phyloP scores from a whole-genome alignment of 129 eudicot species.

The Pittosporum tobira region DNA sequence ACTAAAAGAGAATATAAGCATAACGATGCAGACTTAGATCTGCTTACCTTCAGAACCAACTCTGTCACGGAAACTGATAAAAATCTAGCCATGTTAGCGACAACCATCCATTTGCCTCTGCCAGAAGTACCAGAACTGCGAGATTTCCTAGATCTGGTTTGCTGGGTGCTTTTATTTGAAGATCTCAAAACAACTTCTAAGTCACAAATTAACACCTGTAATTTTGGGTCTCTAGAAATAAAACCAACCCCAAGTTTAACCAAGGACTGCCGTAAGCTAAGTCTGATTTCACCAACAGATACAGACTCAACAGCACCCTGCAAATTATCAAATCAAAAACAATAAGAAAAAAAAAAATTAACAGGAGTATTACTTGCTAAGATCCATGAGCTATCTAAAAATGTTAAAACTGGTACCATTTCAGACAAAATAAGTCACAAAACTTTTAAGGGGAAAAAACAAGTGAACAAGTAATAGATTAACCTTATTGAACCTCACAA shows the following conservation, averaged over 20 bases:
- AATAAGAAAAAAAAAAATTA: slow-evolving; percentile 12
- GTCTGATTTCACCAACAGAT: slow-evolving; percentile 89
- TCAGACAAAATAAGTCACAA: neutral
- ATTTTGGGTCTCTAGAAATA: slow-evolving; percentile 85
- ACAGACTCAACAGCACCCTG: slow-evolving; percentile 91
- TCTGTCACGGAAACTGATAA: slow-evolving; percentile 76
- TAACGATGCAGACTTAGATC: neutral
- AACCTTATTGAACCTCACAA: slow-evolving; percentile 85
- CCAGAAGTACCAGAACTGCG: slow-evolving; percentile 54
- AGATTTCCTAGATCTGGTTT: slow-evolving; percentile 44
- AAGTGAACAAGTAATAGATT: slow-evolving; percentile 5
- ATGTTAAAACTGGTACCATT: too few relatives aligned
- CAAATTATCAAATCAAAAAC: slow-evolving; percentile 19
- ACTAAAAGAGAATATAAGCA: slow-evolving; percentile 5
- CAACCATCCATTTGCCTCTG: slow-evolving; percentile 90
- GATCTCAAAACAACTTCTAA: slow-evolving; percentile 76
- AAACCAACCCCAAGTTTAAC: slow-evolving; percentile 83
- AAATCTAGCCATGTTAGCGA: slow-evolving; percentile 86
- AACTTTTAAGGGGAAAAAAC: neutral
- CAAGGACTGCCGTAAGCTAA: slow-evolving; percentile 89
- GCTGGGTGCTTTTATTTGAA: slow-evolving; percentile 42
- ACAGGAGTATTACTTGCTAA: neutral
- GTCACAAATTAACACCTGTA: slow-evolving; percentile 71
- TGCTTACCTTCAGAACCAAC: slow-evolving; percentile 60
- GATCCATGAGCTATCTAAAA: too few relatives aligned